Evolutionary conservation across 441 rosid genomes (phyloP), one percentile per base, ranked within the genome.

Genomic region (Capsella rubella): DNA sequence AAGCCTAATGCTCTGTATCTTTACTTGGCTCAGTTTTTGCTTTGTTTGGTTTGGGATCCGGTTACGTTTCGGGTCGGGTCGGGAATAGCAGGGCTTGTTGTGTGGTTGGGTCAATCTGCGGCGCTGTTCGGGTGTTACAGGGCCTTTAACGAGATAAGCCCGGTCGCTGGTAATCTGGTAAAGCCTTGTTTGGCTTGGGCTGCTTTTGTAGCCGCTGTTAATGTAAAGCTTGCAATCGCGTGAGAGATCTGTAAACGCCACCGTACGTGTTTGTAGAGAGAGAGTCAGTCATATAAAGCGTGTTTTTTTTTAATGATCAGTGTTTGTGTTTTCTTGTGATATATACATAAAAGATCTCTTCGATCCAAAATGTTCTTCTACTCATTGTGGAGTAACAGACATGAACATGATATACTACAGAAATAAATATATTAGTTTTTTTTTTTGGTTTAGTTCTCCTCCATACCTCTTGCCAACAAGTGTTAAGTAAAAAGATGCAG

Each of bases 171-270:
- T 31, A 87, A 87, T 79, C 69, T 91, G 72, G 88, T 91, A 31
- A 86, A 80, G 80, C 93, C 89, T 3, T 90, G 90, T 80, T 74
- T 91, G 80, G 93, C 85, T 1, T 87, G 89, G 94, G 82, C 89
- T 64, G 90, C 89, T 27, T 82, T 90, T 59, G 56, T 91, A 65
- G 80, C 85, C 8, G 57, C 83, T 39, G 84, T 87, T 40, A 90
- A 86, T 71, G 86, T 91, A 35, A 86, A 87, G 71, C 90, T 88
- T 8, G 67, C 80, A 31, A 74, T 82, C 31, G 76, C 77, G 57
- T 89, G 25, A 21, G 81, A 85, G 47, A 64, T 43, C 6, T 65
- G 31, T 56, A 61, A 25, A 70, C 45, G 46, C 25, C 6, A 46
- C 49, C 8, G 14, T 67, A 39, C n/a, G 49, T 27, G 32, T 60